Evolutionary conservation across 768 basidiomycete genomes (phyloP).

Genomic region (Russula abietina): DNA sequence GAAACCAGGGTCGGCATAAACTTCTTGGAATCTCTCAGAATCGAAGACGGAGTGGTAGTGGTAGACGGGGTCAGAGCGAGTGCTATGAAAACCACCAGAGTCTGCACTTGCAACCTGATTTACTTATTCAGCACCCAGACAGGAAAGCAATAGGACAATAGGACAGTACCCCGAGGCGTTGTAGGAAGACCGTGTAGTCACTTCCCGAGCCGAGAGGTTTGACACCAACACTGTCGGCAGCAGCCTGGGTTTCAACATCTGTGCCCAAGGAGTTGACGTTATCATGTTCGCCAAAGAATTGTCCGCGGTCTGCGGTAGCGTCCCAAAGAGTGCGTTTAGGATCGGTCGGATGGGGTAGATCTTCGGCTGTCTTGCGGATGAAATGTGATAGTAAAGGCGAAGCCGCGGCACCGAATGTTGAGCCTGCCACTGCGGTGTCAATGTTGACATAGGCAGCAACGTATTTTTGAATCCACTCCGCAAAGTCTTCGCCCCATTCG

Average conservation of each 20-base stretch:
- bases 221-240: slow-evolving; percentile 38
- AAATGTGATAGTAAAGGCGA: slow-evolving; percentile 84
- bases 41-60: slow-evolving; percentile 62
- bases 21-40: slow-evolving; percentile 51
- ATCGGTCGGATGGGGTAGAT: slow-evolving; percentile 68
- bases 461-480: slow-evolving; percentile 69
- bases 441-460: slow-evolving; percentile 86
- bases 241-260: slow-evolving; percentile 36
- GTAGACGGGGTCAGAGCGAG: slow-evolving; percentile 44
- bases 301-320: slow-evolving; percentile 55
- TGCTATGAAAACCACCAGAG: slow-evolving; percentile 34
- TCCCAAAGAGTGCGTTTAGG: slow-evolving; percentile 71
- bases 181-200: slow-evolving; percentile 90
- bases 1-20: slow-evolving; percentile 62
- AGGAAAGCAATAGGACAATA: slow-evolving; percentile 19
- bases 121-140: slow-evolving; percentile 30
- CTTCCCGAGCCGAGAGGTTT: slow-evolving; percentile 75
- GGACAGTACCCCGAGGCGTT: slow-evolving; percentile 58
- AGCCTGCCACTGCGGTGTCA: slow-evolving; percentile 60
- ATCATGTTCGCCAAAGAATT: slow-evolving; percentile 40
- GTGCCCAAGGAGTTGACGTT: slow-evolving; percentile 41
- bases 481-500: slow-evolving; percentile 92
- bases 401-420: slow-evolving; percentile 48
- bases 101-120: slow-evolving; percentile 34
- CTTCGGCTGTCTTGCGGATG: slow-evolving; percentile 57